phyloP scores from a whole-genome alignment of 2,329 filamentous ascomycete genomes.

The Aspergillus vadensis region DNA sequence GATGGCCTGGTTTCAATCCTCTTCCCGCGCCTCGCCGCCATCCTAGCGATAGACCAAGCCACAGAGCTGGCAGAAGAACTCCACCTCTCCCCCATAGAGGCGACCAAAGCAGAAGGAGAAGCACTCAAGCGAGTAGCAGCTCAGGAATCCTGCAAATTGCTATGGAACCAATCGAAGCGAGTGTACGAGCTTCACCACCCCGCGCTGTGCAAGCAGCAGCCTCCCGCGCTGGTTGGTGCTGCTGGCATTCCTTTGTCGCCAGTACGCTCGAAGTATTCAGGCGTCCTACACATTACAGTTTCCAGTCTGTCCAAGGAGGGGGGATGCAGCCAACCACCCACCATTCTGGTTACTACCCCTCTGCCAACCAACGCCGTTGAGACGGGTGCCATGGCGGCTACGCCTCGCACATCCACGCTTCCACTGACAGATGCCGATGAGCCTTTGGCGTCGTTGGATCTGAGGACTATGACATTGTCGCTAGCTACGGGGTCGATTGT shows the following conservation, averaged over 20 bases:
- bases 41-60: slow-evolving; percentile 52
- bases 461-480: slow-evolving; percentile 43
- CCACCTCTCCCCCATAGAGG: slow-evolving; percentile 42
- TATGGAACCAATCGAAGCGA: slow-evolving; percentile 44
- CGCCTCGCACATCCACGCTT: slow-evolving; percentile 42
- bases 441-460: slow-evolving; percentile 47
- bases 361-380: slow-evolving; percentile 38
- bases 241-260: slow-evolving; percentile 38
- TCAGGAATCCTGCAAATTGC: slow-evolving; percentile 50
- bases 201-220: slow-evolving; percentile 36
- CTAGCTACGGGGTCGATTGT: slow-evolving; percentile 45
- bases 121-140: slow-evolving; percentile 48
- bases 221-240: slow-evolving; percentile 37
- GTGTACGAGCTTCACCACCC: slow-evolving; percentile 52
- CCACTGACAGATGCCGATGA: slow-evolving; percentile 43
- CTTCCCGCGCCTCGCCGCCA: slow-evolving; percentile 53
- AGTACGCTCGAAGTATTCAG: slow-evolving; percentile 32
- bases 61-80: slow-evolving; percentile 43
- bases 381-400: slow-evolving; percentile 35
- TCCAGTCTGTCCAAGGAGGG: slow-evolving; percentile 32
- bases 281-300: slow-evolving; percentile 46
- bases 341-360: slow-evolving; percentile 43
- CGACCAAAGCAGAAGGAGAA: slow-evolving; percentile 45
- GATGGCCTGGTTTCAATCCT: slow-evolving; percentile 49
- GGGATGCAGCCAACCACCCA: slow-evolving; percentile 30